Evolutionary conservation across 495 filamentous ascomycete species (phyloP), one percentile per base, ranked within the genome.

Genomic region (Cercophora samala): DNA sequence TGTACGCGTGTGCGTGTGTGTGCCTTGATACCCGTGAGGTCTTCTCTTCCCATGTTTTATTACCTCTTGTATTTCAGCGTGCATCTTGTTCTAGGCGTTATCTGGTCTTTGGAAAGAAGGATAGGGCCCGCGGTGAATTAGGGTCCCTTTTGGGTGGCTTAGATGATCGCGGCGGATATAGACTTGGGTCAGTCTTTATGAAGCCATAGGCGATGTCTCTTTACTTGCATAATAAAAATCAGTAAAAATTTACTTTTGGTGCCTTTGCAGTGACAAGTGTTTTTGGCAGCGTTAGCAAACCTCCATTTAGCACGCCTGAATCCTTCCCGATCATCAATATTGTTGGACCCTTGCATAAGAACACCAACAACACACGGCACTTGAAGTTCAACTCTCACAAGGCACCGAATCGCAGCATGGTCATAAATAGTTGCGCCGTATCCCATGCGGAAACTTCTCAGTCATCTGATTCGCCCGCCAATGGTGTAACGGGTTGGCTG

Each of bases 161-260:
- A 22, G 13, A 46, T 46, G 54, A 58, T 58, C 18, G 54, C 54
- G 54, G 54, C 18, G 54, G 54, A 58, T 58, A 58, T 19, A 15
- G 54, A 58, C 54, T 58, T 58, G 19, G 54, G 23, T 58, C 19
- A 24, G 19, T 24, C 23, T 58, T 58, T 15, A 0, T 58, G 54
- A 58, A 22, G 54, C 54, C 37, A 46, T 5, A 9, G 13, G 37
- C 37, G 37, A 46, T 11, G 37, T 46, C 37, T 18, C 37, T 17
- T 58, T 23, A 24, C 18, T 58, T 58, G 54, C 19, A 58, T 21
- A 46, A 58, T 58, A 58, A 58, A n/a, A 58, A 58, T 24, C 19
- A 21, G 23, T 58, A 58, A 58, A 58, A 58, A 58, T 58, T 58
- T 58, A 58, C 15, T 19, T 18, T 21, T 58, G 54, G 26, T 29